A percentile compares a stretch with the other conserved stretches of the same genome.
Evolutionary conservation across 768 basidiomycete species (phyloP).

Genomic region (Amanita exitialis): DNA sequence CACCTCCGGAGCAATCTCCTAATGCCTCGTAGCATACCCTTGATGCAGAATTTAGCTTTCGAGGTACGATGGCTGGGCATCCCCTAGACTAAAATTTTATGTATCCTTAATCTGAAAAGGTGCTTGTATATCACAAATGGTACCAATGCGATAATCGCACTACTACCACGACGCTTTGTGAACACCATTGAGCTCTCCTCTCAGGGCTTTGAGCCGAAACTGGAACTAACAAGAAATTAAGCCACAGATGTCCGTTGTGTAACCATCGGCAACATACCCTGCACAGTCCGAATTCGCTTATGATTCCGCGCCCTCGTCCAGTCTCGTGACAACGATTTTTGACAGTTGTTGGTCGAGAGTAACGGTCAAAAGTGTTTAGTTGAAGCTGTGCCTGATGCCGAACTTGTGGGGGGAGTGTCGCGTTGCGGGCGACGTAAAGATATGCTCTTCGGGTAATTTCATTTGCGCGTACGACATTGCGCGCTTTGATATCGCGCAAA

Average conservation of each 20-base stretch:
- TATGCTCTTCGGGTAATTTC: conserved; percentile 86
- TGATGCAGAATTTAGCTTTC: neutral
- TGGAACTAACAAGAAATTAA: conserved; percentile 50
- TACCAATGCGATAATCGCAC: conserved; percentile 1
- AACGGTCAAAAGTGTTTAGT: conserved; percentile 75
- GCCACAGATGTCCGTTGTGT: conserved; percentile 4
- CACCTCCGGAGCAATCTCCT: conserved; percentile 4
- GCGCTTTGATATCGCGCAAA: conserved; percentile 72
- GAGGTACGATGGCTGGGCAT: neutral
- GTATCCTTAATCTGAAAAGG: neutral
- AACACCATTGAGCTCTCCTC: conserved; percentile 80
- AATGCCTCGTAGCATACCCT: conserved; percentile 5
- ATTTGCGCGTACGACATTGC: conserved; percentile 56
- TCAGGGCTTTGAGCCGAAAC: conserved; percentile 79
- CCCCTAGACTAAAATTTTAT: neutral
- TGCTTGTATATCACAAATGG: neutral
- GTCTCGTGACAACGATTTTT: conserved; percentile 85
- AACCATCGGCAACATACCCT: conserved; percentile 38
- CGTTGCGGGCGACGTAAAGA: conserved; percentile 88
- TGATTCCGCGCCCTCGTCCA: conserved; percentile 79
- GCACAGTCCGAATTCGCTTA: conserved; percentile 82
- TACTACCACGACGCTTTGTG: conserved; percentile 84
- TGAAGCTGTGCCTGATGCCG: conserved; percentile 93
- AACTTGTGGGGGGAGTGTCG: conserved; percentile 76
- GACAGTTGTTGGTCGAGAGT: conserved; percentile 78